Conservation (phyloP, 345 rosid genomes). For the Cardamine resedifolia region DNA sequence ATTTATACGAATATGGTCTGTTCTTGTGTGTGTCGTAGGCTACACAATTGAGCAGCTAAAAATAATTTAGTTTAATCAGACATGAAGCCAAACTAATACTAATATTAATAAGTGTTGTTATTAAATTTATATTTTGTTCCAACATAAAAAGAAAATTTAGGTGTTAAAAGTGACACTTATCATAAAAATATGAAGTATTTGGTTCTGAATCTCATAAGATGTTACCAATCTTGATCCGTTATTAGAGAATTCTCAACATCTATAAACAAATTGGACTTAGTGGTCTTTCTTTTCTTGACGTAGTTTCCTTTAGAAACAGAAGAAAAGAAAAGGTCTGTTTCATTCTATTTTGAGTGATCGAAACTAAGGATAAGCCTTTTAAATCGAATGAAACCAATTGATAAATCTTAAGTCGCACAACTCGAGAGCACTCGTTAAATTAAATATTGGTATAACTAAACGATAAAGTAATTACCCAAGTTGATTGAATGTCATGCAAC, state of each 20-base stretch:
- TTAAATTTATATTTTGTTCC: too few species aligned
- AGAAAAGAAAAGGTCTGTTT: neutral
- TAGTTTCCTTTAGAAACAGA: neutral
- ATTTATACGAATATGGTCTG: neutral
- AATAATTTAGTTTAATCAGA: too few species aligned
- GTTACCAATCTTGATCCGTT: neutral
- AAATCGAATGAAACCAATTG: neutral
- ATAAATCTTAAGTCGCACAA: neutral
- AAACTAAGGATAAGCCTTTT: neutral
- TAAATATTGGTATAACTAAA: neutral
- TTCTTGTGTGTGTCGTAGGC: neutral
- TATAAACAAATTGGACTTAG: neutral
- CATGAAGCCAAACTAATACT: too few species aligned
- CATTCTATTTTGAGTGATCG: neutral
- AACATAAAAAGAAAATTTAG: neutral
- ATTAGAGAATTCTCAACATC: neutral
- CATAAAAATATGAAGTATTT: neutral
- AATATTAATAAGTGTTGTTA: too few species aligned
- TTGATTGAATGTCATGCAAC: conserved; percentile 17
- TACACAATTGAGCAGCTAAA: too few species aligned
- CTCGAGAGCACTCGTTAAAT: neutral
- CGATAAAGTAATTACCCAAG: neutral
- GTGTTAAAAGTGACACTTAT: neutral
- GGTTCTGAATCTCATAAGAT: neutral
- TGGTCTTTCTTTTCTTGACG: neutral